These are phyloP conservation scores for Backusella australiensis DNA, from an alignment of 192 early-diverging fungal species.

Conservation along the genomic window DNA sequence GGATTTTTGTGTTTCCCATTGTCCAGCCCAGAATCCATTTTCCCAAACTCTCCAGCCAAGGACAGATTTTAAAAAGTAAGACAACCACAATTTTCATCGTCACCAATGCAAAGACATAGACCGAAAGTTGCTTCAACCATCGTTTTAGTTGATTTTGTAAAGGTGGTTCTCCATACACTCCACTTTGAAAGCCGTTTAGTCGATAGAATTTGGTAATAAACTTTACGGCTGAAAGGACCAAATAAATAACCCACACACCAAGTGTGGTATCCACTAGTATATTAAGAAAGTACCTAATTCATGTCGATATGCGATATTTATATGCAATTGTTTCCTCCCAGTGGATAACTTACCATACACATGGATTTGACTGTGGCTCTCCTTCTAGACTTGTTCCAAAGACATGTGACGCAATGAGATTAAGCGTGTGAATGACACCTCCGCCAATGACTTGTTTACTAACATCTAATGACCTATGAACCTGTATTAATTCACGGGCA, in stretches of 20 bases:
- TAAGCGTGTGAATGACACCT: slow-evolving; percentile 68
- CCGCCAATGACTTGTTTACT: slow-evolving; percentile 76
- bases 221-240: slow-evolving; percentile 54
- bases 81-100: slow-evolving; percentile 73
- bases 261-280: slow-evolving; percentile 77
- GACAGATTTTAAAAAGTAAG: slow-evolving; percentile 57
- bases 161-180: slow-evolving; percentile 76
- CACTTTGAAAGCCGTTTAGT: slow-evolving; percentile 59
- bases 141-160: slow-evolving; percentile 39
- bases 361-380: slow-evolving; percentile 56
- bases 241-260: slow-evolving; percentile 72
- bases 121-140: slow-evolving; percentile 64
- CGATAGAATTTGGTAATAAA: slow-evolving; percentile 33
- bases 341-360: slow-evolving; percentile 64
- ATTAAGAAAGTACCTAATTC: slow-evolving; percentile 64
- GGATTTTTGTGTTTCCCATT: slow-evolving; percentile 50
- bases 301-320: neutral
- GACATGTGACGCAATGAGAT: slow-evolving; percentile 68
- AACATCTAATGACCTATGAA: slow-evolving; percentile 64
- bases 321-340: neutral
- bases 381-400: slow-evolving; percentile 51
- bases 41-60: slow-evolving; percentile 63
- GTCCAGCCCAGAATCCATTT: slow-evolving; percentile 68
- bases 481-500: neutral
- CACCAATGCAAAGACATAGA: slow-evolving; percentile 63